Percentiles rank a stretch among this genome's conserved stretches.
Evolutionary conservation across 2,329 filamentous ascomycete genomes (phyloP).

Genomic region (Epicoccum sorghinum): DNA sequence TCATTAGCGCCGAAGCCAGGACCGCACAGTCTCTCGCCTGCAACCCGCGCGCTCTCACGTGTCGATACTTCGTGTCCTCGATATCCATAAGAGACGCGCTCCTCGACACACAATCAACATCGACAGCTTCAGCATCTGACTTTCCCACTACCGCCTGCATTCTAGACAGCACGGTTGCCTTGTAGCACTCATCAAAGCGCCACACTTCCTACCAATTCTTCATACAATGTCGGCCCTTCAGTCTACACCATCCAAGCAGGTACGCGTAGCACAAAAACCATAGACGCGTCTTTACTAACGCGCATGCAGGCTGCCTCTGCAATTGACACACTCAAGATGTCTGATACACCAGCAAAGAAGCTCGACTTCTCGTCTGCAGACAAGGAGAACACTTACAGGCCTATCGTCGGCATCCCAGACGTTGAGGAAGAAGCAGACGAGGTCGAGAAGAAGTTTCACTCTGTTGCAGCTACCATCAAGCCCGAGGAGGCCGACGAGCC

Average conservation of each 20-base stretch:
- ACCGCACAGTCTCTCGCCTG: constrained; percentile 5
- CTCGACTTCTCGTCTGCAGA: constrained; percentile 73
- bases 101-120: constrained; percentile 24
- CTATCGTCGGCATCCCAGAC: constrained; percentile 59
- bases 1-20: constrained; percentile 38
- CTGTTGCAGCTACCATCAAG: constrained; percentile 59
- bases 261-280: constrained; percentile 53
- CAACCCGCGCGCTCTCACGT: constrained; percentile 30
- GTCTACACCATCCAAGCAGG: constrained; percentile 76
- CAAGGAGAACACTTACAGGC: constrained; percentile 81
- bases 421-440: constrained; percentile 44
- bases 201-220: constrained; percentile 19
- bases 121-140: constrained; percentile 33
- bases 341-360: constrained; percentile 88
- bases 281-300: constrained; percentile 47
- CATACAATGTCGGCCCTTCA: constrained; percentile 72
- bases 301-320: constrained; percentile 76
- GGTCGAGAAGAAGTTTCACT: constrained; percentile 58
- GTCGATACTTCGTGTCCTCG: constrained; percentile 23
- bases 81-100: constrained; percentile 30
- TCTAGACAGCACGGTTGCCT: constrained; percentile 24
- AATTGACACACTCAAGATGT: constrained; percentile 87
- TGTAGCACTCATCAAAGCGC: constrained; percentile 17
- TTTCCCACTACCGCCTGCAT: constrained; percentile 24
- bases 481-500: constrained; percentile 82